Evolutionary conservation across 441 rosid genomes (phyloP), one percentile per base, ranked within the genome.

Genomic region (Mallotus japonicus): DNA sequence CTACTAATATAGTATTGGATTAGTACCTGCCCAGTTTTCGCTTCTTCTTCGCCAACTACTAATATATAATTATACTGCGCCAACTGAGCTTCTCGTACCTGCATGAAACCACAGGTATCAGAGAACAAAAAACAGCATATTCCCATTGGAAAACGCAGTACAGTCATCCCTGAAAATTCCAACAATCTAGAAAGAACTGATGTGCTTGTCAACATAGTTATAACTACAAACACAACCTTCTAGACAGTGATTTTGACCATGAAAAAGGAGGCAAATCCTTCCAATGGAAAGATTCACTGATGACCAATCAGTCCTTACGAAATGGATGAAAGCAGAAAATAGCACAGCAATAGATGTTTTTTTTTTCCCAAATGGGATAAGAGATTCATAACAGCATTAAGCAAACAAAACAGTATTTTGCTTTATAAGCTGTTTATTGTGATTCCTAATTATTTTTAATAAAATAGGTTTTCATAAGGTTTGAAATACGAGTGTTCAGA

Each of bases 81-180:
- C 77, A 92, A 77, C 86, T 93, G 99, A 78, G 99, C 99, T 87
- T 96, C 97, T 67, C 97, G 84, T 34, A 96, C 86, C 99, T 96
- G 85, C 69, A 80, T 64, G 67, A 32, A 65, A 66, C 28, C 73
- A 17, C 60, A 70, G 8, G 13, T 46, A 58, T 73, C 46, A 73
- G 40, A 17, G 2, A 62, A 34, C 62, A 67, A 46, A 53, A 34
- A 15, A 42, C 28, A 17, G 8, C 7, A 15, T 46, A 16, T 22
- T 59, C 24, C 3, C 44, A 8, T 17, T 14, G 12, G 40, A 11
- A 37, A 16, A 17, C 12, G 16, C 22, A 20, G 1, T 19, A 28
- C 42, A 13, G 2, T 44, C 62, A 2, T 56, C 20, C 8, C 67
- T 17, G 20, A 8, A 14, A 8, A 69, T 37, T 20, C 3, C 56